Base-by-base conservation (phyloP, 2,329 filamentous ascomycete genomes). In the Tolypocladium inflatum region DNA sequence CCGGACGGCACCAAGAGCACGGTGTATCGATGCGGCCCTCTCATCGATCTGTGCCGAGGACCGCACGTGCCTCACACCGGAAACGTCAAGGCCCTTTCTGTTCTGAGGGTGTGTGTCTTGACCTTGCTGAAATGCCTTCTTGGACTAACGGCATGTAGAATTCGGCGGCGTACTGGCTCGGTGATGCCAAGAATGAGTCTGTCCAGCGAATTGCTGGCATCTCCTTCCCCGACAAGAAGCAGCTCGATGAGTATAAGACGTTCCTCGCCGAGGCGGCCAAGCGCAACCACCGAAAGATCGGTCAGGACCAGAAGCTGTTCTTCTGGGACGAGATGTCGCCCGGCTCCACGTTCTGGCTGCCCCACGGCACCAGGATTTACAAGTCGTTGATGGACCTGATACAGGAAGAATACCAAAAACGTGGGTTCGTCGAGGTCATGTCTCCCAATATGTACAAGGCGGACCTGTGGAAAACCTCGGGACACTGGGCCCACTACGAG, bases 221-320 rank as follows among this genome's bases (percentile, higher is more conserved):
- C 59, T 95, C 91, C 7, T 99, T 85, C 74, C 93, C 93, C 4
- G 91, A 96, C 75, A 97, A 99, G 83, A 96, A 96, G 77, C 83
- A 86, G 67, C 90, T 99, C 77, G 86, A 89, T 53, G 91, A 95
- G 68, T 91, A 97, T 78, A 87, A 96, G 76, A 91, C 93, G 69
- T 95, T 96, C 76, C 82, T 99, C 37, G 93, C 96, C 68, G 94
- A 99, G 76, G 94, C 94, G n/a, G 93, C 94, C 61, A 96, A 96
- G 80, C 88, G 94, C 63, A 94, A 97, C 69, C 94, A 99, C 71
- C 83, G 93, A 64, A 91, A 90, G 76, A 92, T 99, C 64, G 94
- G 92, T 63, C 90, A 88, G 70, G 92, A 97, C 62, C 94, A 99
- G 73, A 93, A 97, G 71, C 85, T 99, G 10, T 99, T 96, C 80